Evolutionary conservation across 1,284 basidiomycete genomes (phyloP).

Genomic region (Cryptococcus sp.): DNA sequence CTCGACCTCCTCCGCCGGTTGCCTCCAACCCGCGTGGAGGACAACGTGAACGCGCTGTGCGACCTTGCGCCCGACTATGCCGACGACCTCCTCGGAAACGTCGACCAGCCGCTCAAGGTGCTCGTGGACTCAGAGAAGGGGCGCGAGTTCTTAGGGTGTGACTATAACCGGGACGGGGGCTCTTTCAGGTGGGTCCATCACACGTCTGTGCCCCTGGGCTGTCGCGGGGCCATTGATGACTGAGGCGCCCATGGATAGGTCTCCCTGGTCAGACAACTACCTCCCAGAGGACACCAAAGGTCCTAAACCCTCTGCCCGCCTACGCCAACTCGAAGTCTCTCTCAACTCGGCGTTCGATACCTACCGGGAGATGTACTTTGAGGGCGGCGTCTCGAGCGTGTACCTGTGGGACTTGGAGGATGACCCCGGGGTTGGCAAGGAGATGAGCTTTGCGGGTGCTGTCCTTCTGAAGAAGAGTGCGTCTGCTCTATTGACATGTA

Average conservation of each 20-base stretch:
- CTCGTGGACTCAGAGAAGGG: slow-evolving; percentile 68
- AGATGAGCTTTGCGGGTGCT: slow-evolving; percentile 78
- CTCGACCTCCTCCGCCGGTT: slow-evolving; percentile 94
- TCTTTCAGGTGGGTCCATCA: slow-evolving; percentile 67
- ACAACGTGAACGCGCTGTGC: slow-evolving; percentile 80
- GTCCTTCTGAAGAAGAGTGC: slow-evolving; percentile 93
- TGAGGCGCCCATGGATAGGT: slow-evolving; percentile 55
- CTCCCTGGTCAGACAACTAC: slow-evolving; percentile 96
- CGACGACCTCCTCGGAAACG: slow-evolving; percentile 89
- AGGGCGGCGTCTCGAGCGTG: slow-evolving; percentile 94
- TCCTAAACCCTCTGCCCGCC: slow-evolving; percentile 73
- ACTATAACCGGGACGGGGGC: slow-evolving; percentile 96
- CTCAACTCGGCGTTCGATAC: slow-evolving; percentile 97
- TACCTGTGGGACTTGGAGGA: slow-evolving; percentile 99
- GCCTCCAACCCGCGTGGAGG: slow-evolving; percentile 84
- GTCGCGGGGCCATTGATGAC: neutral
- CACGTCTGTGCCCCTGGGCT: neutral
- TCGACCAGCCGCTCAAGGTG: slow-evolving; percentile 89
- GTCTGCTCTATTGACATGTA: slow-evolving; percentile 37
- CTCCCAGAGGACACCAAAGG: slow-evolving; percentile 78
- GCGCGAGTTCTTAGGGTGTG: slow-evolving; percentile 88
- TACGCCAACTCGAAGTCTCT: slow-evolving; percentile 85
- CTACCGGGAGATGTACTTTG: slow-evolving; percentile 97
- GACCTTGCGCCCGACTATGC: slow-evolving; percentile 88
- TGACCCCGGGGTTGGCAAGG: slow-evolving; percentile 52